phyloP scores from a whole-genome alignment of 805 yeast species.

The Teunomyces pallodes region DNA sequence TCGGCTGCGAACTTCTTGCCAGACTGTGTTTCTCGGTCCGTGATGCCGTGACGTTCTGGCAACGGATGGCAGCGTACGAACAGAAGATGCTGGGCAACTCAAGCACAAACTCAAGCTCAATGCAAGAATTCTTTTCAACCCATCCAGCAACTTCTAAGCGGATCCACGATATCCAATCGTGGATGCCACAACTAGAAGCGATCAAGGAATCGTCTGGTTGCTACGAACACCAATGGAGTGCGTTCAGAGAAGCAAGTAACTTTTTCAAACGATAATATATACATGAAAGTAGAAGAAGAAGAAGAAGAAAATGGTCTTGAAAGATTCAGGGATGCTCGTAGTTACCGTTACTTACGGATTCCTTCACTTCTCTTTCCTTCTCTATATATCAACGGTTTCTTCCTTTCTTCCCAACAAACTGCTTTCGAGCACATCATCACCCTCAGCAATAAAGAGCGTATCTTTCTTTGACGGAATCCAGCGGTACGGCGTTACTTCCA shows the following conservation, averaged over 20 bases:
- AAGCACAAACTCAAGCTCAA: conserved; percentile 8
- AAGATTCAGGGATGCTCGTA: too few relatives aligned
- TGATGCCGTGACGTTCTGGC: conserved; percentile 78
- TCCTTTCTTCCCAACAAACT: conserved; percentile 6
- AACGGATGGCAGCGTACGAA: conserved; percentile 59
- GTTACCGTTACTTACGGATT: too few relatives aligned
- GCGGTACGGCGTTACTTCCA: conserved; percentile 17
- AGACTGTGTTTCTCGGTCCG: conserved; percentile 80
- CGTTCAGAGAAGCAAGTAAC: conserved; percentile 13
- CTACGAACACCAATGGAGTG: conserved; percentile 15
- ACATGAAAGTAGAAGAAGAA: neutral
- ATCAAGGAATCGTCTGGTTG: conserved; percentile 45
- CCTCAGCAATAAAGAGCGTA: neutral
- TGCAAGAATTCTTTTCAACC: conserved; percentile 71
- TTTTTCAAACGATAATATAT: conserved; percentile 2
- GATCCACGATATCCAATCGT: conserved; percentile 59
- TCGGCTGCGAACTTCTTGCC: conserved; percentile 90
- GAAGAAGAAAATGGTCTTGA: too few relatives aligned
- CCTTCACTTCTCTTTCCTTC: too few relatives aligned
- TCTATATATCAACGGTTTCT: conserved; percentile 11
- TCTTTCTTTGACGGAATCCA: neutral
- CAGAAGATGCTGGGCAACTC: conserved; percentile 36
- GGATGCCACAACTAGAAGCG: conserved; percentile 61
- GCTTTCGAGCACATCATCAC: conserved; percentile 2
- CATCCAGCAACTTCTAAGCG: conserved; percentile 86